Evolutionary conservation across 352 stramenopile genomes (phyloP), one percentile per base, ranked within the genome.

Genomic region (Phytophthora fragariaefolia): DNA sequence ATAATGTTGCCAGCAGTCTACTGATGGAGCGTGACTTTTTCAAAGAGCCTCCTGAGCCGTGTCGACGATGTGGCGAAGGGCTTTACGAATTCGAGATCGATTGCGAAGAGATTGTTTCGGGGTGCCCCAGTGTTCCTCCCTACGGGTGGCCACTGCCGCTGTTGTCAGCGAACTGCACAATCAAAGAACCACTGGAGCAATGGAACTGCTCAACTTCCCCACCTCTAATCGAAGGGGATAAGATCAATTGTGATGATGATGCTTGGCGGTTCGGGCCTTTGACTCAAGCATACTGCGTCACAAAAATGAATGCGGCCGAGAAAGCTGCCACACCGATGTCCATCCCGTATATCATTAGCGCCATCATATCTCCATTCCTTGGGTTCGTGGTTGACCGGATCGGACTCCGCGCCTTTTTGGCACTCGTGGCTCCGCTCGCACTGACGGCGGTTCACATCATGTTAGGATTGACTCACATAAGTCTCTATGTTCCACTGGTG

Each of bases 291-390:
- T 93, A 91, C 59, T 95, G 85, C 61, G 58, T 47, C 26, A 82
- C 88, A 43, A 90, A 93, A 52, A 66, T 66, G 3, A 70, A 82
- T 6, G 91, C 89, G 17, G 84, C 83, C 4, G 56, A 82, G 42
- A 84, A 83, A 28, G 89, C 86, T 3, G 88, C 86, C n/a, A 92
- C 77, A 15, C 80, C 95, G 9, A 98, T 98, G 91, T 94, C 82
- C 13, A 92, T 98, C 46, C 95, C 94, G 32, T 98, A 98, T 71
- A 84, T 97, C 27, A 96, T 98, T 36, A 97, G 91, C 22, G 92
- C 90, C 48, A 68, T 89, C 23, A 83, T 97, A 32, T 97, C 85
- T 23, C 93, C 94, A 20, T 88, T 97, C 60, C 73, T 98, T 4
- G 95, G 94, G 23, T 95, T 96, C 46, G 58, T 96, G 40, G 89